Conservation (phyloP, 1,139 yeast species). For the Nakaseomyces uthaithaninus region DNA sequence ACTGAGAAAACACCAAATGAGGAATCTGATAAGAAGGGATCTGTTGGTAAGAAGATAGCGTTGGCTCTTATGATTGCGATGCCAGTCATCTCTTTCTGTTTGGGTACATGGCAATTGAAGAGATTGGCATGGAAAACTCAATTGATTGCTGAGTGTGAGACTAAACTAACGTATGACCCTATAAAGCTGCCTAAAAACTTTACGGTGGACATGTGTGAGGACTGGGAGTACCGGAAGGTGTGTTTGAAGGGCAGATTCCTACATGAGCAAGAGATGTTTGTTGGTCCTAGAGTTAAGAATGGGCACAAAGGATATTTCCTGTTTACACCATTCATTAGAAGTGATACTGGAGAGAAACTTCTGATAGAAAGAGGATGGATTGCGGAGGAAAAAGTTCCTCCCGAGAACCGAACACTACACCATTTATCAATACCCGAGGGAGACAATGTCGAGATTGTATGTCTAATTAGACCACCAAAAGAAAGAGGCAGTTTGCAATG, state of each 20-base stretch:
- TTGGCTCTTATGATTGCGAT: conserved; percentile 63
- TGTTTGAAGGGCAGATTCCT: conserved; percentile 66
- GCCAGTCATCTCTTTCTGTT: conserved; percentile 77
- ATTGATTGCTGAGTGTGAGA: conserved; percentile 74
- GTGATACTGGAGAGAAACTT: conserved; percentile 63
- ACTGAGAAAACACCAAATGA: conserved; percentile 42
- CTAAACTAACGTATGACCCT: conserved; percentile 65
- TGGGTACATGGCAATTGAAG: conserved; percentile 91
- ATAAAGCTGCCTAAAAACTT: conserved; percentile 57
- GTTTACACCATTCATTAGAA: conserved; percentile 72
- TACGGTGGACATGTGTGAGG: conserved; percentile 39
- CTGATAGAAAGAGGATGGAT: conserved; percentile 93
- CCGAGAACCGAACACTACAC: conserved; percentile 50
- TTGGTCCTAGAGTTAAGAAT: conserved; percentile 79
- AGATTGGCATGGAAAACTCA: conserved; percentile 85
- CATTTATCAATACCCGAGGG: conserved; percentile 70
- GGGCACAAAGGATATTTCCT: conserved; percentile 73
- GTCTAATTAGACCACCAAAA: conserved; percentile 68
- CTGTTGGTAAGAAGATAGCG: conserved; percentile 41
- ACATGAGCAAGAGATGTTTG: conserved; percentile 80
- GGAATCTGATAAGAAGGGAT: conserved; percentile 28
- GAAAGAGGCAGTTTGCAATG: conserved; percentile 63
- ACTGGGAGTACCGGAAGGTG: conserved; percentile 77
- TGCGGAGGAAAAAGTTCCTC: conserved; percentile 60
- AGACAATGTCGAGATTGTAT: conserved; percentile 56